phyloP scores from a whole-genome alignment of 495 filamentous ascomycete species.

The Rusavskia elegans region DNA sequence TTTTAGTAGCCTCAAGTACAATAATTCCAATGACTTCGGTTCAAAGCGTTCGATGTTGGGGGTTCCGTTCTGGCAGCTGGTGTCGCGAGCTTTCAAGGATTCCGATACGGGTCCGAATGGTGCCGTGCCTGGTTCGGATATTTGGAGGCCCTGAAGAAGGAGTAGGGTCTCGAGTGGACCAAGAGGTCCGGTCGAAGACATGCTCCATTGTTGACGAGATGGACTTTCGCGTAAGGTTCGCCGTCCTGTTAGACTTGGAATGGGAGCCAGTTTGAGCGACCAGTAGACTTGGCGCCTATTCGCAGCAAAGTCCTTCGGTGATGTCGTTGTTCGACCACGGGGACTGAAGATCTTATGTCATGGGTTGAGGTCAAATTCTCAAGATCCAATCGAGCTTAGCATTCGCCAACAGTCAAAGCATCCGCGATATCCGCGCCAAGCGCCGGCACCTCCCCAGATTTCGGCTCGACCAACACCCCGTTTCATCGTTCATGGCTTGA shows the following conservation, averaged over 20 bases:
- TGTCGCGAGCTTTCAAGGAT: slow-evolving; percentile 49
- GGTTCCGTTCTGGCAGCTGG: slow-evolving; percentile 47
- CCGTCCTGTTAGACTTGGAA: not conserved
- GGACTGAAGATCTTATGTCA: not conserved
- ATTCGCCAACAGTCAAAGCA: not conserved
- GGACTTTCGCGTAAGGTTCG: not conserved
- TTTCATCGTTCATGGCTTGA: not conserved
- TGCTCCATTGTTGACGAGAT: slow-evolving; percentile 12
- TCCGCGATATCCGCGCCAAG: not conserved
- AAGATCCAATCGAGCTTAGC: not conserved
- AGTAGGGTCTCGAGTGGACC: slow-evolving; percentile 80
- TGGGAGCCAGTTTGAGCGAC: not conserved
- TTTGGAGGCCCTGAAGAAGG: slow-evolving; percentile 69
- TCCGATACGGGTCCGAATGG: slow-evolving; percentile 62
- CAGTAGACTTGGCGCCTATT: not conserved
- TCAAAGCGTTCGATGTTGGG: slow-evolving; percentile 60
- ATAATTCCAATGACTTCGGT: slow-evolving; percentile 60
- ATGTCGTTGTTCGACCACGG: not conserved
- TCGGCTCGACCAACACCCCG: not conserved
- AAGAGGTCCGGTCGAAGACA: slow-evolving; percentile 46
- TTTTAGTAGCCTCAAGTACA: slow-evolving; percentile 58
- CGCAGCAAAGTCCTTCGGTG: not conserved
- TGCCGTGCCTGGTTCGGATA: slow-evolving; percentile 43
- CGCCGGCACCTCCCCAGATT: not conserved
- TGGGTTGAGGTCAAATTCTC: not conserved